Evolutionary conservation across 805 yeast genomes (phyloP).

Genomic region (Candida sithepensis): DNA sequence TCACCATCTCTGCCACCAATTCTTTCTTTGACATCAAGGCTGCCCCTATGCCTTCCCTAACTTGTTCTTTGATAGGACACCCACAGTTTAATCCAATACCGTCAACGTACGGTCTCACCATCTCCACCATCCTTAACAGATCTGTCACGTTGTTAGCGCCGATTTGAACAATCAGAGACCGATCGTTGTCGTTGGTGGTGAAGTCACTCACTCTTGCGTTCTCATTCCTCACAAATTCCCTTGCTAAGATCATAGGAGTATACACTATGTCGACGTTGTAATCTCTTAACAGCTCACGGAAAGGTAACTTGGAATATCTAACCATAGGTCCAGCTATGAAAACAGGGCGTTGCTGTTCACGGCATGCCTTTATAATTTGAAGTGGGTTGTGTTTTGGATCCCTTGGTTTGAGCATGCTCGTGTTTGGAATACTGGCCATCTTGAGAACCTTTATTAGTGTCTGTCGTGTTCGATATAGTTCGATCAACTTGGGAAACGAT

Average conservation of each 20-base stretch:
- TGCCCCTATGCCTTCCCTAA: slow-evolving; percentile 94
- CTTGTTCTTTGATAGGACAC: slow-evolving; percentile 94
- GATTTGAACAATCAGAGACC: slow-evolving; percentile 80
- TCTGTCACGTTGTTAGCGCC: slow-evolving; percentile 87
- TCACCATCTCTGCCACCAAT: slow-evolving; percentile 77
- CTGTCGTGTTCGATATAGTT: neutral
- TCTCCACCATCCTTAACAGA: slow-evolving; percentile 73
- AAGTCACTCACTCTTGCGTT: slow-evolving; percentile 83
- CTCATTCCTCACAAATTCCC: slow-evolving; percentile 86
- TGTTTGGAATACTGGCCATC: slow-evolving; percentile 11
- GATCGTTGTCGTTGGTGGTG: slow-evolving; percentile 68
- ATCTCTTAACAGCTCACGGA: slow-evolving; percentile 73
- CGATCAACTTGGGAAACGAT: neutral
- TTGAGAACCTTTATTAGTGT: neutral
- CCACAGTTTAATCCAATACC: slow-evolving; percentile 97
- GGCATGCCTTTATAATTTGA: slow-evolving; percentile 45
- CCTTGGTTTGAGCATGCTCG: slow-evolving; percentile 25
- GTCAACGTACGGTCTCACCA: slow-evolving; percentile 89
- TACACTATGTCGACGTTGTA: slow-evolving; percentile 80
- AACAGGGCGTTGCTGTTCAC: slow-evolving; percentile 49
- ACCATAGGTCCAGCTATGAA: slow-evolving; percentile 94
- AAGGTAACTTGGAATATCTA: slow-evolving; percentile 89
- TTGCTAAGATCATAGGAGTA: slow-evolving; percentile 93
- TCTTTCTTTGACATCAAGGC: slow-evolving; percentile 86
- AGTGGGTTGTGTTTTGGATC: slow-evolving; percentile 50